phyloP scores from a whole-genome alignment of 1,284 basidiomycete genomes.

The Leccinum idahoense region DNA sequence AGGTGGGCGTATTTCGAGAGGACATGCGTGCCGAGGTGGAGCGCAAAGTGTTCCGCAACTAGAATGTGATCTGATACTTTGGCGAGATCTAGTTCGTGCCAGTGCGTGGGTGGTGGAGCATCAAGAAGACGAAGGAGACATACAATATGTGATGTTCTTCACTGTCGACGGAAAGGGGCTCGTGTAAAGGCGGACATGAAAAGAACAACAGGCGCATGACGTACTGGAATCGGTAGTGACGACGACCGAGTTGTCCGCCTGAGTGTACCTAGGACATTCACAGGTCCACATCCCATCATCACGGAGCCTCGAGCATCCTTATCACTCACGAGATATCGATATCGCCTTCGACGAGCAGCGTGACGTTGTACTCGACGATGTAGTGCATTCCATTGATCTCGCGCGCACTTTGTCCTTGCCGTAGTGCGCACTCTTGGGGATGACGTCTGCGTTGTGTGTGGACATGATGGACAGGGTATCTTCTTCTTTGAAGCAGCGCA shows the following conservation, averaged over 20 bases:
- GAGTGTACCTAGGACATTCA: constrained; percentile 55
- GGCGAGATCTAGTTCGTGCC: constrained; percentile 62
- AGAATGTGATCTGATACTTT: constrained; percentile 85
- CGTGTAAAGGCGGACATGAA: background rate
- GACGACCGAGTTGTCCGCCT: constrained; percentile 80
- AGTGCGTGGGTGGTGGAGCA: background rate
- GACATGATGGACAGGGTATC: constrained; percentile 10
- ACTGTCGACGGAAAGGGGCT: constrained; percentile 39
- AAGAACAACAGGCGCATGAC: constrained; percentile 23
- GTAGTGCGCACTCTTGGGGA: constrained; percentile 57
- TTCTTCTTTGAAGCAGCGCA: background rate
- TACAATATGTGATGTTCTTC: constrained; percentile 92
- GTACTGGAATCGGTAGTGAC: constrained; percentile 86
- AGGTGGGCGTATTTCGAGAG: constrained; percentile 82
- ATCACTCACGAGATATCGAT: constrained; percentile 59
- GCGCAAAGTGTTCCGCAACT: constrained; percentile 78
- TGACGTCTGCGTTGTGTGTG: constrained; percentile 4
- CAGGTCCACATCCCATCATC: background rate
- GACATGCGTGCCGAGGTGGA: constrained; percentile 83
- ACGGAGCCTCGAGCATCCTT: background rate
- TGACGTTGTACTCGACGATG: constrained; percentile 79
- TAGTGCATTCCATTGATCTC: constrained; percentile 56
- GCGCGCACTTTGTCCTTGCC: constrained; percentile 84
- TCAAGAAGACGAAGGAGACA: constrained; percentile 17
- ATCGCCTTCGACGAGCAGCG: constrained; percentile 74